Conservation (phyloP, 805 yeast species). For the Spathaspora girioi region DNA sequence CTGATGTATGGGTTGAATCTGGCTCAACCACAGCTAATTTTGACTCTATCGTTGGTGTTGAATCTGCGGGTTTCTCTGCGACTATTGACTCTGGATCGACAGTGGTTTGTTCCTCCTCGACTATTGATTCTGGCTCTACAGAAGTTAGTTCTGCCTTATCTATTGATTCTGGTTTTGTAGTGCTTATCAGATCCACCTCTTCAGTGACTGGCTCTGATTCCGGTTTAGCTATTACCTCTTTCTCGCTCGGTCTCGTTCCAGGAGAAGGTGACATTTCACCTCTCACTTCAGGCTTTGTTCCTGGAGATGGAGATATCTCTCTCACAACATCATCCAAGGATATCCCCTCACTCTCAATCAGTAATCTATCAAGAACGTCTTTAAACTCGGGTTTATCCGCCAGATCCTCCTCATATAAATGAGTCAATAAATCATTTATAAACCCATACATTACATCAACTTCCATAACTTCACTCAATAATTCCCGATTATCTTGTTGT, state of each 20-base stretch:
- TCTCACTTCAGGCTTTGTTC: not conserved
- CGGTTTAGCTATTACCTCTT: not conserved
- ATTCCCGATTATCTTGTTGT: constrained; percentile 19
- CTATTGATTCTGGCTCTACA: too few relatives aligned
- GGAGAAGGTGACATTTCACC: constrained; percentile 2
- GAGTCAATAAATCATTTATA: constrained; percentile 36
- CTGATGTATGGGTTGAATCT: not conserved
- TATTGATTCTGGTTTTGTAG: not conserved
- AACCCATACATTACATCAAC: constrained; percentile 55
- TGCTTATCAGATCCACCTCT: too few relatives aligned
- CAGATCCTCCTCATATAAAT: constrained; percentile 20
- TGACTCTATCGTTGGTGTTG: too few relatives aligned
- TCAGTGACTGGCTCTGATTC: not conserved
- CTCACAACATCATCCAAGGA: not conserved
- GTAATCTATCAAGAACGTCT: constrained; percentile 20
- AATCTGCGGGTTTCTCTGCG: too few relatives aligned
- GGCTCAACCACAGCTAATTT: too few relatives aligned
- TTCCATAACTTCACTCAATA: constrained; percentile 50
- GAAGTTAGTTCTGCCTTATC: not conserved
- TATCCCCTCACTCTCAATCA: constrained; percentile 3
- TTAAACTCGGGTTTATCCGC: constrained; percentile 16
- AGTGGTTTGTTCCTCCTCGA: too few relatives aligned
- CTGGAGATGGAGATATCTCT: too few relatives aligned
- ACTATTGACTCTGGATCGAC: too few relatives aligned
- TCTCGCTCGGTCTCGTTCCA: not conserved